Evolutionary conservation across 2,329 filamentous ascomycete genomes (phyloP).

Genomic region (Trichophyton simii): DNA sequence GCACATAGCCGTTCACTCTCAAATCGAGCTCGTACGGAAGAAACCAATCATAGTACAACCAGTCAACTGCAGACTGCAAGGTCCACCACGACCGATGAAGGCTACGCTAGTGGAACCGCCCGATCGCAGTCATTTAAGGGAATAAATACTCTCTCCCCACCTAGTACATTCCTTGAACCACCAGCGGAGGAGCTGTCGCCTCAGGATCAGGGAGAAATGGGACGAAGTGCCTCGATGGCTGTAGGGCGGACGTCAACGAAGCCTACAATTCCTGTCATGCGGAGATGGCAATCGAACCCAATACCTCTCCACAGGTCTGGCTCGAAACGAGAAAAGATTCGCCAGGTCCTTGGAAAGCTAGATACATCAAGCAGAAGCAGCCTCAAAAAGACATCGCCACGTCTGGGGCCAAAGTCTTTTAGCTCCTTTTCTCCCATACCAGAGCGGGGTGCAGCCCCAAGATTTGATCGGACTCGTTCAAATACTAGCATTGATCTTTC

Average conservation of each 20-base stretch:
- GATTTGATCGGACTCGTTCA: conserved; percentile 4
- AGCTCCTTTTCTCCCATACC: background rate
- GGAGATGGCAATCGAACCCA: conserved; percentile 3
- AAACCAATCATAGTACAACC: background rate
- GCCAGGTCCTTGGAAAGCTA: conserved; percentile 5
- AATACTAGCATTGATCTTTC: conserved; percentile 28
- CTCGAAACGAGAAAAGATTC: conserved; percentile 7
- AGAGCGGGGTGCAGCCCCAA: background rate
- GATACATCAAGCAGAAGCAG: conserved; percentile 7
- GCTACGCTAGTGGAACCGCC: conserved; percentile 18
- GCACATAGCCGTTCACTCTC: conserved; percentile 3
- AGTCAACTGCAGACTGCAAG: background rate
- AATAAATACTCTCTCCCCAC: background rate
- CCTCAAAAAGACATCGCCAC: background rate
- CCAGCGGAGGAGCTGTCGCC: background rate
- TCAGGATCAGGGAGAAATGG: background rate
- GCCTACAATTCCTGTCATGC: background rate
- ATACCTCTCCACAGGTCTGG: background rate
- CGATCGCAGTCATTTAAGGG: conserved; percentile 2
- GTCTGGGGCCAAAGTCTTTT: background rate
- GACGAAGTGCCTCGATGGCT: background rate
- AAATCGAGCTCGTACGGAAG: background rate
- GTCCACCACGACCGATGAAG: conserved; percentile 17
- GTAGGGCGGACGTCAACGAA: background rate
- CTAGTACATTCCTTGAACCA: background rate